Conservation (phyloP, 2,329 filamentous ascomycete genomes). For the Clonostachys rosea region DNA sequence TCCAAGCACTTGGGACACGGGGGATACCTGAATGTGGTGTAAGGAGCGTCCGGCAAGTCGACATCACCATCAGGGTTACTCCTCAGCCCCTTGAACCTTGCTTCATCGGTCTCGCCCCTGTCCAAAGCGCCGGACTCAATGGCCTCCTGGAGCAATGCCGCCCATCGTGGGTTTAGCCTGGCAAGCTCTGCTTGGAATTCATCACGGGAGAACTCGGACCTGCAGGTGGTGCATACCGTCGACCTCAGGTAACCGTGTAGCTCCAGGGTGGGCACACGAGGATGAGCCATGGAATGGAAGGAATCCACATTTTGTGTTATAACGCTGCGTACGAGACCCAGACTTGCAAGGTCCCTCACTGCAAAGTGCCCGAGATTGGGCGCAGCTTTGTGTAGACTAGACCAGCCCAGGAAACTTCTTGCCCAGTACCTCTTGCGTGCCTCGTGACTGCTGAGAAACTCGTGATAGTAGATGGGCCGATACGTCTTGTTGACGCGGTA, state of each 20-base stretch:
- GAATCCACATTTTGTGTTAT: constrained; percentile 98
- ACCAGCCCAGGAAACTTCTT: constrained; percentile 89
- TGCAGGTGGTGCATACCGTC: constrained; percentile 77
- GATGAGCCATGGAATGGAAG: constrained; percentile 78
- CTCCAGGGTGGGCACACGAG: constrained; percentile 70
- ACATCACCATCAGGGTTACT: constrained; percentile 95
- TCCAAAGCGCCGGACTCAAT: constrained; percentile 70
- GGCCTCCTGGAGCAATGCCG: constrained; percentile 67
- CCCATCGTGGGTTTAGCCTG: constrained; percentile 82
- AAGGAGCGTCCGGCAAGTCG: constrained; percentile 80
- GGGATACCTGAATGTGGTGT: constrained; percentile 87
- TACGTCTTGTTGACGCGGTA: constrained; percentile 90
- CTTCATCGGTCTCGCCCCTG: constrained; percentile 70
- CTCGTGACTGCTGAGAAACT: constrained; percentile 79
- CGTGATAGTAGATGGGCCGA: constrained; percentile 87
- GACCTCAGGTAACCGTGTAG: constrained; percentile 87
- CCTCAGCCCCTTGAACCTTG: constrained; percentile 64
- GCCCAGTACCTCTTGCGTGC: constrained; percentile 94
- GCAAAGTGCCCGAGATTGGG: constrained; percentile 81
- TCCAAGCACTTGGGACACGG: constrained; percentile 77
- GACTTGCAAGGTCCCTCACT: constrained; percentile 63
- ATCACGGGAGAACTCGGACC: constrained; percentile 63
- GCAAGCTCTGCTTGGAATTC: constrained; percentile 74
- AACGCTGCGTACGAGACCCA: constrained; percentile 71
- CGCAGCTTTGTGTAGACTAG: constrained; percentile 68